A percentile compares a stretch with the other conserved stretches of the same genome.
Conservation (phyloP, 768 basidiomycete genomes). For the Boletus rex-veris region DNA sequence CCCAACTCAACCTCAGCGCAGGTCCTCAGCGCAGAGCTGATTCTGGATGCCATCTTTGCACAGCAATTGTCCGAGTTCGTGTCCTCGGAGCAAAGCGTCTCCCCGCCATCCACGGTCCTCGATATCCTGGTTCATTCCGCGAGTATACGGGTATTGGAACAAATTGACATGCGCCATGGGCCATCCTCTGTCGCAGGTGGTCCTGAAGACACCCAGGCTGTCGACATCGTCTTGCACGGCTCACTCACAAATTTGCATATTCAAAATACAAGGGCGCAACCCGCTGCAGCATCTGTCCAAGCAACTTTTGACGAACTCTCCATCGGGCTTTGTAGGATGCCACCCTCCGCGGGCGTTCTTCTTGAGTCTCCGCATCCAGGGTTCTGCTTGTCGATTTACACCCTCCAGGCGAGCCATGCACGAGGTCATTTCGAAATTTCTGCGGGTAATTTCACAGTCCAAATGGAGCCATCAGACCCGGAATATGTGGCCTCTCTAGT, state of each 20-base stretch:
- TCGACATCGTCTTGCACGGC: conserved; percentile 18
- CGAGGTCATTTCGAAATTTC: conserved; percentile 16
- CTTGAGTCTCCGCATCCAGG: conserved; percentile 13
- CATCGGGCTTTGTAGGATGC: conserved; percentile 9
- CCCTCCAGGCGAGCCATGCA: conserved; percentile 15
- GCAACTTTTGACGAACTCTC: conserved; percentile 17
- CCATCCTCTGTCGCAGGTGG: neutral
- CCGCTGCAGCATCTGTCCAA: neutral
- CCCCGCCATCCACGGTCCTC: conserved; percentile 29
- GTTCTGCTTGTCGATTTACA: conserved; percentile 18
- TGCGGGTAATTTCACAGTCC: conserved; percentile 19
- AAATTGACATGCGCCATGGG: conserved; percentile 28
- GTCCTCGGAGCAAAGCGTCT: conserved; percentile 16
- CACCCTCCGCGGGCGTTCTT: neutral
- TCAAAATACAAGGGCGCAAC: conserved; percentile 6
- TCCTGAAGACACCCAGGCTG: conserved; percentile 2
- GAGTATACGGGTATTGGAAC: conserved; percentile 46
- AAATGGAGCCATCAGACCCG: conserved; percentile 31
- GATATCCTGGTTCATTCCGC: conserved; percentile 42
- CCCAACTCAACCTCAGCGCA: conserved; percentile 17
- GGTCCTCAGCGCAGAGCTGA: conserved; percentile 38
- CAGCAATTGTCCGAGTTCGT: conserved; percentile 35
- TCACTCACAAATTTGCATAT: conserved; percentile 17
- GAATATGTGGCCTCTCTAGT: conserved; percentile 23
- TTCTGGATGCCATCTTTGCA: conserved; percentile 42